Base-by-base conservation (phyloP, 208 protist species). In the Leishmania turanica region DNA sequence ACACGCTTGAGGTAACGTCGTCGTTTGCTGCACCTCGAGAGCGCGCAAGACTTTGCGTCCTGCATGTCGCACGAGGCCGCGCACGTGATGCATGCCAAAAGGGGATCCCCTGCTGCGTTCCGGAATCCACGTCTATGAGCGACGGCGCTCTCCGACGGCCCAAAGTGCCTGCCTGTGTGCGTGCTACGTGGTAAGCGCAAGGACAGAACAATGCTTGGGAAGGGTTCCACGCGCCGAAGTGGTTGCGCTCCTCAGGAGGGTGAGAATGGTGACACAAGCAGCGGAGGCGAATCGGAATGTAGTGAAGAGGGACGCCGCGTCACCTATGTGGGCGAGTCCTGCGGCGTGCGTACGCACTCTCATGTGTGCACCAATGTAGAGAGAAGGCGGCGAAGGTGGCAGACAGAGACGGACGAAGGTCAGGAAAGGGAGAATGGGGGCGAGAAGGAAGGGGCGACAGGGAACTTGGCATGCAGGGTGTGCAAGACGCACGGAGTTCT, bases 41-140 rank as follows among this genome's bases (percentile, higher is more conserved):
- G 53, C 5, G 21, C 80, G 81, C 45, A 94, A 77, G 3, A 76
- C 71, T 3, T 65, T 51, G 17, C 72, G 65, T 17, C 89, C 86
- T 0, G 81, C 82, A 2, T 77, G 87, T 7, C 86, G 85, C 7
- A 93, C 87, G 31, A 95, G 81, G 27, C 89, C 89, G 42, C 90
- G 88, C 21, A 90, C 81, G 54, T 95, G 88, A 74, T 95, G 88
- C 91, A 95, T 95, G 17, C 15, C 31, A 27, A 53, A 27, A 31
- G 47, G 11, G 34, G 11, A 34, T 9, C 45, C 21, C 0, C 27
- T 73, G 69, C 37, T 31, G 24, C 3, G 45, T 34, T 17, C 40
- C 47, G n/a, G 13, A 49, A 54, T 17, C 19, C 11, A n/a, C 19
- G 69, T 34, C 21, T 73, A 34, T 17, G 21, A 9, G 42, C 27